phyloP scores from a whole-genome alignment of 345 rosid genomes.

The Eutrema yunnanense region DNA sequence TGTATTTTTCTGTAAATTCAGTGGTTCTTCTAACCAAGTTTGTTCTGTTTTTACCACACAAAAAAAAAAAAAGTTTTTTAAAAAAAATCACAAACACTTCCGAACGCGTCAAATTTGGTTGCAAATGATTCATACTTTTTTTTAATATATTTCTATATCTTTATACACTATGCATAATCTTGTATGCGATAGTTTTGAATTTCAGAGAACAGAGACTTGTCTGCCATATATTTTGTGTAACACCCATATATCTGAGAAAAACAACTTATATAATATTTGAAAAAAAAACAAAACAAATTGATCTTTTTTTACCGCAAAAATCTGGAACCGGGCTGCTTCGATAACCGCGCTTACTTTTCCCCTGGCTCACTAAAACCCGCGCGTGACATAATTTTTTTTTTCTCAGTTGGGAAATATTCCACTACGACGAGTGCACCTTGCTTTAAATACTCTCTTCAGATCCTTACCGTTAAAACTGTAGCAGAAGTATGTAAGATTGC shows the following conservation, averaged over 20 bases:
- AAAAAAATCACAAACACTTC: neutral
- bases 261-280: too few relatives aligned
- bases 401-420: neutral
- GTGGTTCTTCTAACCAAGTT: neutral
- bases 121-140: neutral
- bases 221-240: neutral
- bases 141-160: neutral
- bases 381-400: slow-evolving; percentile 17
- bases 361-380: slow-evolving; percentile 34
- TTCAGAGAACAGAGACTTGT: neutral
- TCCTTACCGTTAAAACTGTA: slow-evolving; percentile 12
- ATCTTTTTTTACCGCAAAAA: neutral
- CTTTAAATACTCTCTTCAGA: neutral
- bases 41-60: neutral
- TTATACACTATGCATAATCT: neutral
- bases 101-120: too few relatives aligned
- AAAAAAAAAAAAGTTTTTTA: neutral
- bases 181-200: neutral
- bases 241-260: neutral
- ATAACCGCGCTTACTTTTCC: slow-evolving; percentile 19
- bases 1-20: neutral
- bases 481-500: neutral
- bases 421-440: slow-evolving; percentile 8
- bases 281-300: too few relatives aligned
- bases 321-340: slow-evolving; percentile 19